Evolutionary conservation across 139 green algal genomes (phyloP), one percentile per base, ranked within the genome.

Genomic region (Eudorina sp.): DNA sequence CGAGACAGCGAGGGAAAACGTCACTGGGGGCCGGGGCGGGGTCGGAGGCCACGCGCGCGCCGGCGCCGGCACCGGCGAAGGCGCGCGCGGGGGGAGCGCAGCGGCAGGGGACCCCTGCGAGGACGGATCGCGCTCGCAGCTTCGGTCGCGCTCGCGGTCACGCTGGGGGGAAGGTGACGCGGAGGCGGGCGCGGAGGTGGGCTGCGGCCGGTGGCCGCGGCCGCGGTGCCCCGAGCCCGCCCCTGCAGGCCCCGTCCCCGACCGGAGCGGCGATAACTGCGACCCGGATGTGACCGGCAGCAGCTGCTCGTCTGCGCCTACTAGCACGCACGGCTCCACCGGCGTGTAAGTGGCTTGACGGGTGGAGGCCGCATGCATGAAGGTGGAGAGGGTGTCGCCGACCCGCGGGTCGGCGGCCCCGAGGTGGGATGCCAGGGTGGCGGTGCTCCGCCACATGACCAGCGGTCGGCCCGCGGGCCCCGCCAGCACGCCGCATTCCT

Each of bases 311-410:
- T 53, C 5, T 16, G 9, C 29, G 29, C 23, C 40, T 14, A 40
- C 68, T 48, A 48, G 48, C 31, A 72, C 2, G 70, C 43, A 79
- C 7, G 70, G 40, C 73, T 81, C 73, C 45, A 81, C 45, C 11
- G 73, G 73, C 4, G 73, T 81, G 25, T 81, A 81, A 14, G 73
- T 81, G 45, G 73, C 25, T 40, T 62, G 73, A 9, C 45, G 45
- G 55, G 70, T 9, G 41, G 70, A 36, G 23, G 70, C 3, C 11
- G 70, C 36, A 21, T 53, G 43, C 27, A 62, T 27, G 73, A 62
- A 64, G 73, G 21, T 31, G 73, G 73, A 81, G 73, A 64, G 73
- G 73, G 73, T 81, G 73, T 45, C 73, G 73, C 73, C 73, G 31
- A n/a, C n/a, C n/a, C n/a, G n/a, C n/a, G 73, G 23, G 45, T 41